phyloP scores from a whole-genome alignment of 164 flowering plant genomes.

The Berberis thunbergii region DNA sequence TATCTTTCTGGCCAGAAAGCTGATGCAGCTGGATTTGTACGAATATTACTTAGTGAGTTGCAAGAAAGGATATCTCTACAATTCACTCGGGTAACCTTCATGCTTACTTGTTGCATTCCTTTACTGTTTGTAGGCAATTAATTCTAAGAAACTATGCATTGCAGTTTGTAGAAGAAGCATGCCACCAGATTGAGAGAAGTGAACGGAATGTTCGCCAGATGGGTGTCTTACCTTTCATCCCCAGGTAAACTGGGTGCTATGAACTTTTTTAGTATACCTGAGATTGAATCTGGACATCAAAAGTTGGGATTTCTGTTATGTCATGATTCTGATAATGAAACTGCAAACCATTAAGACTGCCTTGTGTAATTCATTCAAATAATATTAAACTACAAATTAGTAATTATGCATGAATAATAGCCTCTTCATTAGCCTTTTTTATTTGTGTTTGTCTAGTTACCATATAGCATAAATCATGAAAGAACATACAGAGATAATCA shows the following conservation, averaged over 20 bases:
- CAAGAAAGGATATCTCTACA: slow-evolving; percentile 79
- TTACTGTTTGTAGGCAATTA: background rate
- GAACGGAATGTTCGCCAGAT: slow-evolving; percentile 81
- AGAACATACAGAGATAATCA: no score
- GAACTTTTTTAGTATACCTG: background rate
- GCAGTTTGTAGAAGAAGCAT: slow-evolving; percentile 98
- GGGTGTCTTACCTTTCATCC: slow-evolving; percentile 87
- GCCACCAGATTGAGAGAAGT: slow-evolving; percentile 91
- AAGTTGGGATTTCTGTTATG: background rate
- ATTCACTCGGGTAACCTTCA: slow-evolving; percentile 51
- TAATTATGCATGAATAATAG: no score
- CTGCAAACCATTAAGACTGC: background rate
- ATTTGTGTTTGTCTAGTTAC: no score
- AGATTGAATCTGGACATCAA: background rate
- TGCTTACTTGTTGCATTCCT: background rate
- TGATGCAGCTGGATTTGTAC: slow-evolving; percentile 99
- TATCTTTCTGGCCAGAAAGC: slow-evolving; percentile 96
- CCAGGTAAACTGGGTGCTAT: slow-evolving; percentile 43
- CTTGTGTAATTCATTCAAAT: background rate
- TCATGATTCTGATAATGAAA: background rate
- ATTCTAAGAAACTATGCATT: background rate
- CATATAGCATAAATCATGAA: no score
- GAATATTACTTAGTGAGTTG: slow-evolving; percentile 83
- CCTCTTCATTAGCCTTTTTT: no score
- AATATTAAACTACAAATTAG: no score